Evolutionary conservation across 331 rosid genomes (phyloP).

Genomic region (Pyracantha coccinea): DNA sequence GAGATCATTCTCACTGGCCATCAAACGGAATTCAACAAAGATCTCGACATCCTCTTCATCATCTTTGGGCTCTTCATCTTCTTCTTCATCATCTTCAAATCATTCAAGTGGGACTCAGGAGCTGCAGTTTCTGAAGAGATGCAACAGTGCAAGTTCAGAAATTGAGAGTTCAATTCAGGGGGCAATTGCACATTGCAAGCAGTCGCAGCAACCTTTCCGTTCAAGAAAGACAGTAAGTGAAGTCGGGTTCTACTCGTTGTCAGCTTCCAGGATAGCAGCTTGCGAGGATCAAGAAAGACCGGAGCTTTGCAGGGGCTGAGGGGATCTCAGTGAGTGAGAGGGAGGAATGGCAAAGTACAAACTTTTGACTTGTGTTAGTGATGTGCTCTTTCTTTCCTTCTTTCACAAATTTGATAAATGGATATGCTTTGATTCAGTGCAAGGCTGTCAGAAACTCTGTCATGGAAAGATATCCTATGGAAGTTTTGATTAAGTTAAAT

Average conservation of each 20-base stretch:
- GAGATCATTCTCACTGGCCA: conserved; percentile 72
- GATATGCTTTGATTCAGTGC: conserved; percentile 14
- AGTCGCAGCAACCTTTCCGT: conserved; percentile 51
- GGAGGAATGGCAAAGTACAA: background rate
- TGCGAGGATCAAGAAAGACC: conserved; percentile 48
- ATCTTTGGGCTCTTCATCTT: conserved; percentile 36
- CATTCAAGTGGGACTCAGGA: conserved; percentile 35
- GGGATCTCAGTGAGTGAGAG: background rate
- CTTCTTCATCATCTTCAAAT: conserved; percentile 37
- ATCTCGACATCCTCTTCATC: conserved; percentile 30
- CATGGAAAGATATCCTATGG: no score
- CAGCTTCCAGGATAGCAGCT: conserved; percentile 36
- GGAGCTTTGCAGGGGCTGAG: conserved; percentile 52
- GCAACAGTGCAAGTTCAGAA: conserved; percentile 73
- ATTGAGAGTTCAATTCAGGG: conserved; percentile 87
- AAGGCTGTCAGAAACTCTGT: conserved; percentile 17
- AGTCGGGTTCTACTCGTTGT: conserved; percentile 43
- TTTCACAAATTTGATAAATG: conserved; percentile 18
- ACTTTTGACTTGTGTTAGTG: conserved; percentile 7
- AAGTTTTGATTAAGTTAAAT: no score
- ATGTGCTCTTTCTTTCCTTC: background rate
- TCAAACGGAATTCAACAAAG: conserved; percentile 55
- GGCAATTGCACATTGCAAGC: conserved; percentile 96
- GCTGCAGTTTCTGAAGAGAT: conserved; percentile 58
- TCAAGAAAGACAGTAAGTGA: conserved; percentile 40